A percentile compares a stretch with the other conserved stretches of the same genome.
Conservation (phyloP, 2,329 filamentous ascomycete species). For the Tolypocladium guangdongense region DNA sequence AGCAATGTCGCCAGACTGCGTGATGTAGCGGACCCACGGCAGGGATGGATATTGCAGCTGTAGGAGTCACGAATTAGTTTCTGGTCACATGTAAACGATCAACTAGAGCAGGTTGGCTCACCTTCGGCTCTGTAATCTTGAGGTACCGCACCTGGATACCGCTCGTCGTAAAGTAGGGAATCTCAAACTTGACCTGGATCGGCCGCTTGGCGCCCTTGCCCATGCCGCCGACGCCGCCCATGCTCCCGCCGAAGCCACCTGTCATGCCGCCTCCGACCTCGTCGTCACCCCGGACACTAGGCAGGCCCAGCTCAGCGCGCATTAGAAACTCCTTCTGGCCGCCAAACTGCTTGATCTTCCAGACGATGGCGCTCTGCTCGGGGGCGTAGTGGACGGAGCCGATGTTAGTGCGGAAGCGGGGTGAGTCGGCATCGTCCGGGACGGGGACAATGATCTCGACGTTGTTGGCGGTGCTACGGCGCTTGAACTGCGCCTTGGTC, state of each 20-base stretch:
- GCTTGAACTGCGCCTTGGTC: constrained; percentile 95
- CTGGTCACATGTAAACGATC: too few species aligned
- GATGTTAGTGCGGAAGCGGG: constrained; percentile 94
- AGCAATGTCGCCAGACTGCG: constrained; percentile 88
- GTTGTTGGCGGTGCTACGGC: constrained; percentile 94
- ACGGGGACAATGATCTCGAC: constrained; percentile 97
- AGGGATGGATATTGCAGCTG: constrained; percentile 96
- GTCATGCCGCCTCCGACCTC: constrained; percentile 97
- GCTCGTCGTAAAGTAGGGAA: constrained; percentile 99
- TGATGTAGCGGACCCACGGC: constrained; percentile 98
- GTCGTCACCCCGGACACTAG: constrained; percentile 88
- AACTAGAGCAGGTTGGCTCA: constrained; percentile 29
- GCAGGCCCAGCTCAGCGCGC: constrained; percentile 89
- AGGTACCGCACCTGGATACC: constrained; percentile 97
- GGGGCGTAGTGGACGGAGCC: constrained; percentile 95
- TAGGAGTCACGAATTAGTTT: too few species aligned
- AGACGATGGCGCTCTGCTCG: constrained; percentile 93
- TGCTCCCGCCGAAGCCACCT: constrained; percentile 89
- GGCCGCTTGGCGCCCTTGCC: constrained; percentile 86
- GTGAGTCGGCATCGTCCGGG: constrained; percentile 91
- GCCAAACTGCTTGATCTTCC: constrained; percentile 99
- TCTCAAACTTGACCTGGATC: constrained; percentile 99
- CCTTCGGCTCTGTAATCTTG: constrained; percentile 99
- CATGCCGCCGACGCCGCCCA: constrained; percentile 84
- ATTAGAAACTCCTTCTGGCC: constrained; percentile 98